Base-by-base conservation (phyloP, 108 stramenopile genomes). In the Pinguiococcus pyrenoidosus region DNA sequence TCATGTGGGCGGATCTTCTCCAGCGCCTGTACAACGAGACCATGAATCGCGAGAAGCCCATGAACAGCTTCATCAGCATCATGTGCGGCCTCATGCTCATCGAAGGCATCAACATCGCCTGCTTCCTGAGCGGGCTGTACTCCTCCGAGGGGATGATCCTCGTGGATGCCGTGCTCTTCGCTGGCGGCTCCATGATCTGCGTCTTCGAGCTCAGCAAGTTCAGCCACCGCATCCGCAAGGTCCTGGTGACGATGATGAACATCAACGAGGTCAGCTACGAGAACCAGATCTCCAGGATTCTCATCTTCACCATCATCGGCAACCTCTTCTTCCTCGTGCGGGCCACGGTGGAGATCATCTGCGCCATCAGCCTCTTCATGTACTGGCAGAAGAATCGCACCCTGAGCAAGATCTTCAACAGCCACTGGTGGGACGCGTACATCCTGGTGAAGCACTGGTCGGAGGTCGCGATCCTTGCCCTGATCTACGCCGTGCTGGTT, bases 1-100 rank as follows among this genome's bases (percentile, higher is more conserved):
- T 93, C 1, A 90, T 89, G 69, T 93, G 92, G 92, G 88, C 92
- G 4, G 88, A 93, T 60, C 85, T 93, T 56, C 56, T 93, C 40
- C 89, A 90, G 56, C 88, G 88, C 59, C 88, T 90, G 57, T 82
- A 87, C 55, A 73, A 82, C 35, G 24, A 9, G 14, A 34, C 14
- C 35, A 23, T 10, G 32, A 20, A 21, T 7, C 20, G 4, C 7
- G 5, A 22, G 20, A 72, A 77, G 49, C 92, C 92, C 5, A 93
- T 89, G 87, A 49, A 73, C 5, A 83, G 82, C 8, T 93, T 93
- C 63, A 44, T 83, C 1, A 73, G 54, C 18, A 51, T 85, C 28
- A 84, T 88, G 29, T 40, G 78, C 4, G 59, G 51, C 20, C 36
- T 86, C 17, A 79, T 82, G 51, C 25, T 82, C 12, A 42, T 44